Conservation (phyloP, 192 early-diverging fungal species). For the Paraglomus brasilianum region DNA sequence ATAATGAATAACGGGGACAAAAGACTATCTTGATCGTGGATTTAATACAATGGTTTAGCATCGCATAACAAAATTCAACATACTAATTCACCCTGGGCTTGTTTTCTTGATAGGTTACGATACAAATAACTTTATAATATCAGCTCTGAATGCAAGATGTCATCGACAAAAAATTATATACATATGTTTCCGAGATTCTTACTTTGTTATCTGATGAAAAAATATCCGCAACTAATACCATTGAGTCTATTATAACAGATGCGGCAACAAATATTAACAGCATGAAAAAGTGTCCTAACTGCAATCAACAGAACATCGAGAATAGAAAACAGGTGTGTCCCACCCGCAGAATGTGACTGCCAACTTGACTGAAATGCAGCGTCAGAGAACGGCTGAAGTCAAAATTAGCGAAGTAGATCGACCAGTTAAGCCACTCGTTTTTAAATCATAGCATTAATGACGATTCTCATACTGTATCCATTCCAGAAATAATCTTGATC, state of each 20-base stretch:
- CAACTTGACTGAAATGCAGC: not conserved
- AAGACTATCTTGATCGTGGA: constrained; percentile 13
- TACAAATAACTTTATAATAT: constrained; percentile 10
- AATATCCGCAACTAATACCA: constrained; percentile 1
- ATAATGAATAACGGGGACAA: constrained; percentile 13
- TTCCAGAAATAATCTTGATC: no score
- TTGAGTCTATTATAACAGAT: not conserved
- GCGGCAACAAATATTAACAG: not conserved
- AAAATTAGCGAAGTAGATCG: not conserved
- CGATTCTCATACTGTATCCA: not conserved
- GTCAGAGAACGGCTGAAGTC: not conserved
- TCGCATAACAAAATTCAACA: constrained; percentile 23
- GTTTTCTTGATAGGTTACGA: constrained; percentile 18
- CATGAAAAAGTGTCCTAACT: constrained; percentile 8
- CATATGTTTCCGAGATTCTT: constrained; percentile 4
- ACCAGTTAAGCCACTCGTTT: constrained; percentile 6
- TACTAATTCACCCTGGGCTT: constrained; percentile 5
- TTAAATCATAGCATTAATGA: constrained; percentile 20
- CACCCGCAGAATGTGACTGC: not conserved
- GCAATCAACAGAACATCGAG: constrained; percentile 11
- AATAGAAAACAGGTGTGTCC: constrained; percentile 9
- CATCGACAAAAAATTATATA: constrained; percentile 5
- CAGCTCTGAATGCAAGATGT: not conserved
- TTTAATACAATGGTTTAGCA: not conserved
- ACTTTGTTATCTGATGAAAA: constrained; percentile 12